These are phyloP conservation scores for Saturnispora bothae DNA, from an alignment of 805 yeast species.

Conservation along the genomic window DNA sequence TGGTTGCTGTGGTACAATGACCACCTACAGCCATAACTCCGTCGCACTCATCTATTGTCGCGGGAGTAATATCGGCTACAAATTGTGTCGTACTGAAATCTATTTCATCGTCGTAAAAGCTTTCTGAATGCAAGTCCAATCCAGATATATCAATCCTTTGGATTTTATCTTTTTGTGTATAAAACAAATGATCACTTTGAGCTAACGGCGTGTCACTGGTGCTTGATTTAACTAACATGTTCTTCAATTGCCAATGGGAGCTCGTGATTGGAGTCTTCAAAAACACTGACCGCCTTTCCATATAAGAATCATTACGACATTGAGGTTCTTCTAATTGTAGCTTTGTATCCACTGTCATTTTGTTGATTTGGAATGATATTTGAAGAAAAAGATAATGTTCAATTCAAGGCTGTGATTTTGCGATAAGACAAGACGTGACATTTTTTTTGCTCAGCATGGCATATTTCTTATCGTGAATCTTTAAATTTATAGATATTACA, in stretches of 20 bases:
- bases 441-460: too few species aligned
- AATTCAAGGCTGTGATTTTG: too few species aligned
- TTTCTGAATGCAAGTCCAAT: neutral
- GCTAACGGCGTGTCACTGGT: neutral
- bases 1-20: slow-evolving; percentile 38
- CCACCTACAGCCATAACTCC: slow-evolving; percentile 34
- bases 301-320: neutral
- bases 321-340: neutral
- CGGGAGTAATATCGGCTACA: slow-evolving; percentile 38
- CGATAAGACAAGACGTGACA: slow-evolving; percentile 3
- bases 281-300: slow-evolving; percentile 6
- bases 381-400: too few species aligned
- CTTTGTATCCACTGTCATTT: slow-evolving; percentile 6
- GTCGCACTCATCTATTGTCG: slow-evolving; percentile 40
- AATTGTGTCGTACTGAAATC: slow-evolving; percentile 1
- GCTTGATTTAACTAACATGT: slow-evolving; percentile 48
- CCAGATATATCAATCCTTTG: slow-evolving; percentile 10
- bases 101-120: slow-evolving; percentile 3
- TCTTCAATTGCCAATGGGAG: slow-evolving; percentile 72
- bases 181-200: slow-evolving; percentile 28
- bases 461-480: too few species aligned
- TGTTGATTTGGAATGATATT: too few species aligned
- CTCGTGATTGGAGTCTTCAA: slow-evolving; percentile 9
- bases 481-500: too few species aligned
- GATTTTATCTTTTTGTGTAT: slow-evolving; percentile 48